A percentile compares a stretch with the other conserved stretches of the same genome.
phyloP scores from a whole-genome alignment of 2,329 filamentous ascomycete species.

The Teratosphaeria viscida region DNA sequence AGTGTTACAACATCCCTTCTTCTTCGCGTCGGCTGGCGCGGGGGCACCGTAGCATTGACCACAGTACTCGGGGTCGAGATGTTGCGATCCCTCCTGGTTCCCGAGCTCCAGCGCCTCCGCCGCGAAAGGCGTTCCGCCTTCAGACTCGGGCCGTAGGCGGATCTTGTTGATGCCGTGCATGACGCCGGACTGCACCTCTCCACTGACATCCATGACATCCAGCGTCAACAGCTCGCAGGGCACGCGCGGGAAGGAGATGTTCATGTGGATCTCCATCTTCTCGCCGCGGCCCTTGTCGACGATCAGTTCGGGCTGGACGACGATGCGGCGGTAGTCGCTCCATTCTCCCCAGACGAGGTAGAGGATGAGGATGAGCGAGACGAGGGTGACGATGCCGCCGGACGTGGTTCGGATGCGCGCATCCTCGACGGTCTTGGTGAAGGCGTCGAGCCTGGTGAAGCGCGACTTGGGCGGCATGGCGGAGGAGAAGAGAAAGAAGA shows the following conservation, averaged over 20 bases:
- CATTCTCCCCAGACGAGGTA: conserved; percentile 93
- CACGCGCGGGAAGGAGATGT: conserved; percentile 86
- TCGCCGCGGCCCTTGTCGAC: conserved; percentile 96
- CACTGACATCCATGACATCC: conserved; percentile 98
- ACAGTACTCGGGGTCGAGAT: conserved; percentile 79
- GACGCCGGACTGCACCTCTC: conserved; percentile 90
- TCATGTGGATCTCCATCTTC: conserved; percentile 98
- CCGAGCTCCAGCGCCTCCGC: conserved; percentile 60
- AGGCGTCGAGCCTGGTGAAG: conserved; percentile 94
- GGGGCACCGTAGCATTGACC: conserved; percentile 84
- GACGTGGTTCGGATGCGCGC: conserved; percentile 91
- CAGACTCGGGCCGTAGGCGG: conserved; percentile 57
- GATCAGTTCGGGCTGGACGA: conserved; percentile 82
- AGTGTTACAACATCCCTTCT: conserved; percentile 89
- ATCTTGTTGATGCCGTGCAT: conserved; percentile 89
- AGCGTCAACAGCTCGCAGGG: conserved; percentile 93
- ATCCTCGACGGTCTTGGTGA: conserved; percentile 98
- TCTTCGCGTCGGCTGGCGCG: conserved; percentile 58
- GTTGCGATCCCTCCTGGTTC: conserved; percentile 43
- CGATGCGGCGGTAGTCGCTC: conserved; percentile 77
- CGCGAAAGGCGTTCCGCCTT: conserved; percentile 70
- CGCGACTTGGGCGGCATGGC: conserved; percentile 80
- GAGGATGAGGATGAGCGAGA: conserved; percentile 76
- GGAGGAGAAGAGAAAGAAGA: not conserved
- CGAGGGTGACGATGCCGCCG: conserved; percentile 87